A percentile compares a stretch with the other conserved stretches of the same genome.
phyloP scores from a whole-genome alignment of 306 rosid species.

The Medicago ruthenica region DNA sequence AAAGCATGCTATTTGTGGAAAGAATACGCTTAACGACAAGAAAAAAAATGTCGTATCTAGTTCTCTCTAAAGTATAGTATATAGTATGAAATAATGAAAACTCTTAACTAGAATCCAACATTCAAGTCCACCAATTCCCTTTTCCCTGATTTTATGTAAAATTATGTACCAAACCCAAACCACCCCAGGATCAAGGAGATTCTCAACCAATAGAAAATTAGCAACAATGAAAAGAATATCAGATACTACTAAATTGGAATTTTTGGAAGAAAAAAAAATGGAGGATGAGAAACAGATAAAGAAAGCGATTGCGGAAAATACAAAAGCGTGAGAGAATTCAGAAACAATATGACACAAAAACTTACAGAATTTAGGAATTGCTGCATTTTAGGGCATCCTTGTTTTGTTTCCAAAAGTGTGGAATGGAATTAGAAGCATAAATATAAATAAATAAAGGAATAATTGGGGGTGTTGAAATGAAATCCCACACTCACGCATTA shows the following conservation, averaged over 20 bases:
- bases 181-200: background rate
- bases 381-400: conserved; percentile 20
- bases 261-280: background rate
- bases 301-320: background rate
- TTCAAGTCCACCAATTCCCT: background rate
- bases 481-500: conserved; percentile 7
- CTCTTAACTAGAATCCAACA: background rate
- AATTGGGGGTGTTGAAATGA: conserved; percentile 2
- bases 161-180: background rate
- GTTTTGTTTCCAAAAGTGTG: conserved; percentile 25
- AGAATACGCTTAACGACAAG: background rate
- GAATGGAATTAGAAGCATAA: conserved; percentile 3
- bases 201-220: conserved; percentile 12
- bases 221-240: background rate
- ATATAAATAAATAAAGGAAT: background rate
- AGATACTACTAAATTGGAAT: background rate
- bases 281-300: background rate
- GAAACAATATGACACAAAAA: conserved; percentile 4
- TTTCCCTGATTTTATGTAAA: background rate
- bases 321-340: background rate
- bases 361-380: background rate
- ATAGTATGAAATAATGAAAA: background rate
- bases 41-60: background rate
- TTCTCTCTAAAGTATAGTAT: conserved; percentile 11
- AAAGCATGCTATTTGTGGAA: background rate